Base-by-base conservation (phyloP, 1,139 yeast genomes). In the Sugiyamaella neomexicana region DNA sequence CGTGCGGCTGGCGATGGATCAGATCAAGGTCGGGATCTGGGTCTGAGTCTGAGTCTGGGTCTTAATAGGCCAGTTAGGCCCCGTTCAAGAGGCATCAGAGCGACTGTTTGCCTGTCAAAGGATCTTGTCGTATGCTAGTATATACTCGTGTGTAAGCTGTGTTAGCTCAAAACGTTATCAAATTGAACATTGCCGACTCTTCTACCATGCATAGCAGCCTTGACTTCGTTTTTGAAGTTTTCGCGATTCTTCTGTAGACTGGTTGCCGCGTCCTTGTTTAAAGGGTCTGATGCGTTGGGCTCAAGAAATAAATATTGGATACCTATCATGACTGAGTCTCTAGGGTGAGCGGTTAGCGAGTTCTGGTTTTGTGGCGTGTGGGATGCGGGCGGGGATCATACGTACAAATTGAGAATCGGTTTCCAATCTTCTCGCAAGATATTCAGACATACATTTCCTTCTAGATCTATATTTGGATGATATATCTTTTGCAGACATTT, bases 381-480 rank as follows among this genome's bases (percentile, higher is more conserved):
- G 34, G n/a, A 9, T 29, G 34, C n/a, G n/a, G n/a, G 34, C 7
- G 34, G 34, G 34, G 10, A 9, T 9, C 34, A 29, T 40, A 56
- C 66, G 31, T 59, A 63, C 66, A 93, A 75, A 60, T 86, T 88
- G 62, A 93, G 77, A 1, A 90, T 97, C 0, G 99, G 98, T 34
- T 93, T 84, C 99, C 99, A 93, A 69, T 91, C 98, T 69, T 90
- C 97, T 60, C 98, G 75, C 58, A 93, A 75, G 44, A 93, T 90
- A 68, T 93, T 91, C 57, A 93, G 77, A 67, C 99, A 93, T 25
- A 93, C 88, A 66, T 90, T 91, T 1, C 99, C 99, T 47, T 87
- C 86, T 25, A 82, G 69, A 68, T 91, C 97, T 60, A 91, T 91
- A 66, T 93, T 93, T 5, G 99, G 99, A 68, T 93, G 99, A 71